A percentile compares a stretch with the other conserved stretches of the same genome.
phyloP scores from a whole-genome alignment of 2,329 filamentous ascomycete species.

The Piedraia hortae region DNA sequence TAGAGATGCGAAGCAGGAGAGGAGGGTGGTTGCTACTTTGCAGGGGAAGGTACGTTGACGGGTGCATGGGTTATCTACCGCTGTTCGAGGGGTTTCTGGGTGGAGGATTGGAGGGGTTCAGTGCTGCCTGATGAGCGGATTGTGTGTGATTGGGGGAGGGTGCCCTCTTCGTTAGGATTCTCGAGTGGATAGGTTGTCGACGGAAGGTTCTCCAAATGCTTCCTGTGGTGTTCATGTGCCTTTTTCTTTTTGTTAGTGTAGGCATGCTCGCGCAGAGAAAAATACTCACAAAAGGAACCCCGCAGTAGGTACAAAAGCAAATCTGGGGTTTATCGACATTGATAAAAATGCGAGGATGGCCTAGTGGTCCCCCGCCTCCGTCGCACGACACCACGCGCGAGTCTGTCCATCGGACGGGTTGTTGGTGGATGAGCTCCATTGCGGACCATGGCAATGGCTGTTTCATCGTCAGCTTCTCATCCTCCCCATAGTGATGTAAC shows the following conservation, averaged over 20 bases:
- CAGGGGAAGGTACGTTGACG: constrained; percentile 42
- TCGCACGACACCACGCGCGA: constrained; percentile 62
- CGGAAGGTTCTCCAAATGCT: constrained; percentile 58
- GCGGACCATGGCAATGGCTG: constrained; percentile 74
- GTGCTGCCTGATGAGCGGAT: constrained; percentile 10
- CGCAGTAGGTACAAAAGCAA: constrained; percentile 71
- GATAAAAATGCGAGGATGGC: constrained; percentile 87
- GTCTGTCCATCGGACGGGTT: constrained; percentile 80
- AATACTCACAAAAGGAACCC: constrained; percentile 66
- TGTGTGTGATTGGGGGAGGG: constrained; percentile 23
- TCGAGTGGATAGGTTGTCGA: constrained; percentile 43
- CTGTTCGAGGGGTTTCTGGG: constrained; percentile 30
- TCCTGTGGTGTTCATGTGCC: constrained; percentile 74
- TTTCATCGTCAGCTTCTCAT: constrained; percentile 1
- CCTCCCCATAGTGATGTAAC: neutral
- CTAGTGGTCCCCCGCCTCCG: constrained; percentile 67
- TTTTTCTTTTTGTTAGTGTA: constrained; percentile 14
- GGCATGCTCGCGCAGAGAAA: neutral
- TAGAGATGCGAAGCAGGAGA: constrained; percentile 42
- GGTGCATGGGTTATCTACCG: constrained; percentile 17
- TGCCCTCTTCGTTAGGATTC: constrained; percentile 28
- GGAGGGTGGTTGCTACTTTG: constrained; percentile 74
- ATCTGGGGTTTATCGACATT: constrained; percentile 96
- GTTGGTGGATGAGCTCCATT: constrained; percentile 86
- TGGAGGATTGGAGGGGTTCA: constrained; percentile 23